Percentiles rank a stretch among this genome's conserved stretches.
phyloP scores from a whole-genome alignment of 495 filamentous ascomycete genomes.

The Schizothecium vesticola region DNA sequence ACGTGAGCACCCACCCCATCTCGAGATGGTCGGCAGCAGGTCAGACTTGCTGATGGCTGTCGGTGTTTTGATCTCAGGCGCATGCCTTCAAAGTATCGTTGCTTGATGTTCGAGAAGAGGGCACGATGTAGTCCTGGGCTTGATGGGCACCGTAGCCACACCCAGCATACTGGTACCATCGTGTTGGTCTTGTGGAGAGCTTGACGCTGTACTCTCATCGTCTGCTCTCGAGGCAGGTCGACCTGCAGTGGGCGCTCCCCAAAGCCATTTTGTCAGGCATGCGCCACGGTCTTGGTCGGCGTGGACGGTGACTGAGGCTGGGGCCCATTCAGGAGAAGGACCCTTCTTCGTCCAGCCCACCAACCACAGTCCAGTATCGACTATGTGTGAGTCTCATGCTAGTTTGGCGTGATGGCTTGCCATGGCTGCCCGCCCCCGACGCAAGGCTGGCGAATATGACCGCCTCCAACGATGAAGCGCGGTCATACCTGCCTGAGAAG shows the following conservation, averaged over 20 bases:
- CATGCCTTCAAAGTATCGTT: neutral
- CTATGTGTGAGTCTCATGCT: neutral
- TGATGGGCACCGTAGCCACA: neutral
- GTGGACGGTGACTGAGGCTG: neutral
- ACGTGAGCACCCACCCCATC: neutral
- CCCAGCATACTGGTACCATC: neutral
- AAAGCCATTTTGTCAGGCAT: neutral
- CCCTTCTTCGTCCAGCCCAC: neutral
- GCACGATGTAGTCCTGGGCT: neutral
- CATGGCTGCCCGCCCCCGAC: neutral
- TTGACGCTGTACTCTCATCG: neutral
- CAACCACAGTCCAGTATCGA: neutral
- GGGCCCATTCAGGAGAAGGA: neutral
- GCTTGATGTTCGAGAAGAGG: neutral
- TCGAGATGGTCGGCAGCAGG: neutral
- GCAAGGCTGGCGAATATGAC: neutral
- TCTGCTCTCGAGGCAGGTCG: neutral
- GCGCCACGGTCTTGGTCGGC: neutral
- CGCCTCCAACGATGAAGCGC: neutral
- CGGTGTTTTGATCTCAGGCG: neutral
- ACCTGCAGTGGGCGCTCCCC: neutral
- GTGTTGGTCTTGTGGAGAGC: neutral
- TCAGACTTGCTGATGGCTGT: neutral
- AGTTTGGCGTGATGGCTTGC: neutral
- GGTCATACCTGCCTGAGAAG: neutral